Evolutionary conservation across 345 rosid genomes (phyloP), one percentile per base, ranked within the genome.

Genomic region (Noccaea caerulescens): DNA sequence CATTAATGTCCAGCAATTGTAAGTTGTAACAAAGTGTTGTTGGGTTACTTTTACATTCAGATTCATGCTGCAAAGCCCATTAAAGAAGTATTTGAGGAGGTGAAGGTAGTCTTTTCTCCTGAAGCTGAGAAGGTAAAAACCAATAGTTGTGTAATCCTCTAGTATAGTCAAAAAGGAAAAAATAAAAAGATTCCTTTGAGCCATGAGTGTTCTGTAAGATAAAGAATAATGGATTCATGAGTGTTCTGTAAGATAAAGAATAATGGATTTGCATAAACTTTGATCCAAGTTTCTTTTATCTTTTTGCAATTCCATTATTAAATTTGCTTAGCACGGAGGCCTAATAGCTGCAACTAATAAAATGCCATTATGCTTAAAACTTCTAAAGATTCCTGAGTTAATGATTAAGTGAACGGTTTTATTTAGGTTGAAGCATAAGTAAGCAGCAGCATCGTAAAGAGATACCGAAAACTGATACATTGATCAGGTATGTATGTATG

Each of bases 1-100:
- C 61, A 14, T 30, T 10, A 66, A 10, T 55, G 34, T 13, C 23
- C 14, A 58, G 4, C 16, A 23, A 44, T 12, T 38, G 10, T 30
- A 20, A 59, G 10, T 16, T 53, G 34, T 54, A 43, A 47, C 66
- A 4, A 55, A 58, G 11, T 57, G 53, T 25, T 80, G n/a, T 73
- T 63, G 32, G 55, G 23, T 58, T 67, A 58, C 72, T n/a, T 20
- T 20, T 59, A 30, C 51, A 20, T 68, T 66, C 72, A 90, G 97
- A 82, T 84, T 70, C 83, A 86, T 81, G 98, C 97, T 61, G 84
- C 81, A 47, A 90, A 83, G 79, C 81, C 97, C 16, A 12, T 84
- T 64, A 80, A 79, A 65, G 89, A 85, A 58, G 93, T 93, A 13
- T 86, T 82, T 76, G 88, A 84, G 71, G 82, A 82, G 7, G 93